Evolutionary conservation across 2,329 filamentous ascomycete species (phyloP), one percentile per base, ranked within the genome.

Genomic region (Penicillium rolfsii): DNA sequence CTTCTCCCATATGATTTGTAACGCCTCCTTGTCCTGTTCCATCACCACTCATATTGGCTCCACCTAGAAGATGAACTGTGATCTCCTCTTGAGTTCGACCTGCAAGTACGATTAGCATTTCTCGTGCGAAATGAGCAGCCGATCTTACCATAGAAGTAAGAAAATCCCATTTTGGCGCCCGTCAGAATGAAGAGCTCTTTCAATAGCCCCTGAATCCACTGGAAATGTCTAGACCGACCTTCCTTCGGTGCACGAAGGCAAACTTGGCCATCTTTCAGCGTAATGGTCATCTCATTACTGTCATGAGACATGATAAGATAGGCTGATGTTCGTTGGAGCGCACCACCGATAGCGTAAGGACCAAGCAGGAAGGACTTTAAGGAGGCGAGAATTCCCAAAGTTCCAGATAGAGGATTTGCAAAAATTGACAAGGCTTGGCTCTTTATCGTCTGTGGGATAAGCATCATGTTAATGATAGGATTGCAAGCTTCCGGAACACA

Each of bases 301-400:
- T 48, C 45, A 28, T 48, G 45, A n/a, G 45, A 48, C 45, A 48
- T 48, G 5, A 48, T 28, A 28, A 48, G 45, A 30, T 48, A 48
- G 5, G 45, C 28, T 16, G 45, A 48, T 2, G 45, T 48, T 48
- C 45, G 45, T 28, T 48, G 45, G 3, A 48, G 6, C 1, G 45
- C 45, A 28, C 45, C 45, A 48, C 45, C 45, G 24, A 28, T 30
- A 26, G 45, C 45, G 12, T 48, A 48, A 4, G 45, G 45, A 4
- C 45, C 45, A 5, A 48, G 12, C 11, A 48, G 7, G 24, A 48
- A 48, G 24, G 24, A 28, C 16, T 30, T 9, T 5, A 48, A 6
- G 7, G 45, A 9, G 30, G 45, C 45, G 14, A 48, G n/a, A n/a
- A 48, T 16, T 28, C 11, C 14, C 12, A 26, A 4, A 16, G 24